These are phyloP conservation scores for Penicillium sp. DNA, from an alignment of 2,329 filamentous ascomycete genomes.

Conservation along the genomic window DNA sequence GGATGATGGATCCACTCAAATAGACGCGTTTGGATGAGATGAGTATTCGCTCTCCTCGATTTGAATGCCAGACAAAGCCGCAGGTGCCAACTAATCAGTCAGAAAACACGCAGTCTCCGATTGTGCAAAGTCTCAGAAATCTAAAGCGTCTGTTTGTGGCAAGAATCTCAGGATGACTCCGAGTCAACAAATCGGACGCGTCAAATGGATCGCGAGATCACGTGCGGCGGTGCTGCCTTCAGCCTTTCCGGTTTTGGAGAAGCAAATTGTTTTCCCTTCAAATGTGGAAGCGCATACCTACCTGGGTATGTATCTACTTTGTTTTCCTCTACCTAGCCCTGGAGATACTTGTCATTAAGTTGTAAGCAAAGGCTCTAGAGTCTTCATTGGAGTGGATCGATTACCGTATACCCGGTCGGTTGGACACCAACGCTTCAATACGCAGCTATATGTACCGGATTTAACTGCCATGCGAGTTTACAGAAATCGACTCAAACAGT, in stretches of 20 bases:
- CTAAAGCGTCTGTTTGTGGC: constrained; percentile 13
- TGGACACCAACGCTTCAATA: background rate
- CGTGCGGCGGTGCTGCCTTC: constrained; percentile 21
- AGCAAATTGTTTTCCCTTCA: background rate
- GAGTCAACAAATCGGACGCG: constrained; percentile 24
- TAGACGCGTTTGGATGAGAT: constrained; percentile 1
- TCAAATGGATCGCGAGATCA: constrained; percentile 32
- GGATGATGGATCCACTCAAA: background rate
- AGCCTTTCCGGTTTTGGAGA: constrained; percentile 7
- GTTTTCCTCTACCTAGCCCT: too few species aligned
- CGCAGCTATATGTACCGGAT: background rate
- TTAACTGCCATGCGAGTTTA: too few species aligned
- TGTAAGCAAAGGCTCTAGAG: too few species aligned
- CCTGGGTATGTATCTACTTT: too few species aligned
- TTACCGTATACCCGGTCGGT: background rate
- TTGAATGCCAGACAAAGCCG: too few species aligned
- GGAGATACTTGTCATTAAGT: too few species aligned
- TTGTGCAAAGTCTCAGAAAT: background rate
- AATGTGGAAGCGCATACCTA: background rate
- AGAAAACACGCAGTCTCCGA: background rate
- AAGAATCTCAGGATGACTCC: constrained; percentile 12
- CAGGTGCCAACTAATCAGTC: background rate
- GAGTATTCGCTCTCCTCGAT: background rate
- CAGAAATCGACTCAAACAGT: too few species aligned
- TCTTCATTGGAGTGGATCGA: background rate